Evolutionary conservation across 805 yeast species (phyloP).

Genomic region (Ogataea nitratoaversa): DNA sequence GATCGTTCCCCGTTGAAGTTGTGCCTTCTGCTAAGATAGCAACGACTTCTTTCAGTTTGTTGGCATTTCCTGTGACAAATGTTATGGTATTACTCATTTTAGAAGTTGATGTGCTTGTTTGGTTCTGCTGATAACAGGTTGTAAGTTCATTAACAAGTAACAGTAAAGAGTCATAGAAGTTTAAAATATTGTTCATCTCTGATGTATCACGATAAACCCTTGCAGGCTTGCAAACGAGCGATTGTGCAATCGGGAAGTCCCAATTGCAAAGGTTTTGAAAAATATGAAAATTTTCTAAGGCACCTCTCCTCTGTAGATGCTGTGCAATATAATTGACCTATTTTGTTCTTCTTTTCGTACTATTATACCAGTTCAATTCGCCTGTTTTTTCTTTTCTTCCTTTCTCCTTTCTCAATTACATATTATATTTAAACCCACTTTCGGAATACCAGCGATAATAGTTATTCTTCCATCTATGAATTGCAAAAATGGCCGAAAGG

Average conservation of each 20-base stretch:
- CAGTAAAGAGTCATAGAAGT: too few relatives aligned
- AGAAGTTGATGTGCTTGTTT: too few relatives aligned
- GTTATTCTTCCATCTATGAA: conserved; percentile 27
- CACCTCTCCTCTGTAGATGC: too few relatives aligned
- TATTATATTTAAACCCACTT: conserved; percentile 26
- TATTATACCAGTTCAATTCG: conserved; percentile 1
- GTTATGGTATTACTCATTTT: conserved; percentile 23
- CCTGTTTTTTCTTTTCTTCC: conserved; percentile 1
- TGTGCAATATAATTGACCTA: too few relatives aligned
- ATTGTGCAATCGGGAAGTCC: background rate
- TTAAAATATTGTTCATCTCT: too few relatives aligned
- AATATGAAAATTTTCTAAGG: background rate
- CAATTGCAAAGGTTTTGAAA: background rate
- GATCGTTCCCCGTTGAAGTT: conserved; percentile 14
- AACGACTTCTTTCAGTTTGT: conserved; percentile 81
- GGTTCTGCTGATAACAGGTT: too few relatives aligned
- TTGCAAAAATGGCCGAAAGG: conserved; percentile 41
- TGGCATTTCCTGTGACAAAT: conserved; percentile 70
- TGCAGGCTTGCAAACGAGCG: too few relatives aligned
- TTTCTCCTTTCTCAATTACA: conserved; percentile 21
- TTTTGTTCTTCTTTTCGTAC: conserved; percentile 1
- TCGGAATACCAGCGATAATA: conserved; percentile 39
- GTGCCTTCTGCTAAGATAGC: conserved; percentile 54
- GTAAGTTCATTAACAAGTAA: too few relatives aligned
- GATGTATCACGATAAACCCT: too few relatives aligned